Evolutionary conservation across 306 rosid species (phyloP).

Genomic region (Rosa multiflora): DNA sequence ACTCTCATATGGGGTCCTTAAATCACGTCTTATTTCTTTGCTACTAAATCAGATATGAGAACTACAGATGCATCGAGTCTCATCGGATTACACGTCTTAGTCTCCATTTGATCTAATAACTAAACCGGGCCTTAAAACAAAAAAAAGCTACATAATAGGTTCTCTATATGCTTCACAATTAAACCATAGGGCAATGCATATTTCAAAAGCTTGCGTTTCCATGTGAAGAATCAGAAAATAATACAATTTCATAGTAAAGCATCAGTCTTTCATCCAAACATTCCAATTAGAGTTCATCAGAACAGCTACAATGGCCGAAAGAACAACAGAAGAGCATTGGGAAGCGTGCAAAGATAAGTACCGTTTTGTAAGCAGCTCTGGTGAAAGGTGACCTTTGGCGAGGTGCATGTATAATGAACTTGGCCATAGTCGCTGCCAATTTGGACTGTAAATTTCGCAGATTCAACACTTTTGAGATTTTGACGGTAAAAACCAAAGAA

Average conservation of each 20-base stretch:
- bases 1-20: background rate
- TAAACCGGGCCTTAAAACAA: background rate
- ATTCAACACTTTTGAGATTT: background rate
- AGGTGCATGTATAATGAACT: slow-evolving; percentile 84
- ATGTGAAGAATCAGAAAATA: too few species aligned
- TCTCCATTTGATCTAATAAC: background rate
- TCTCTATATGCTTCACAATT: background rate
- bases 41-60: background rate
- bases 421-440: slow-evolving; percentile 82
- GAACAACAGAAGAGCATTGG: background rate
- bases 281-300: background rate
- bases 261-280: background rate
- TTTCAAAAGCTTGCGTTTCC: background rate
- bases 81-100: background rate
- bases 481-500: background rate
- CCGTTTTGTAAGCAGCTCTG: slow-evolving; percentile 88
- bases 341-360: slow-evolving; percentile 16
- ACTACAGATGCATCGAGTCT: background rate
- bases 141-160: background rate
- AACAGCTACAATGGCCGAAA: too few species aligned
- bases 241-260: background rate
- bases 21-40: background rate
- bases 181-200: background rate
- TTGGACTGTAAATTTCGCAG: slow-evolving; percentile 48
- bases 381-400: slow-evolving; percentile 68